phyloP scores from a whole-genome alignment of 78 protist species.

The Dictyostelium discoideum region DNA sequence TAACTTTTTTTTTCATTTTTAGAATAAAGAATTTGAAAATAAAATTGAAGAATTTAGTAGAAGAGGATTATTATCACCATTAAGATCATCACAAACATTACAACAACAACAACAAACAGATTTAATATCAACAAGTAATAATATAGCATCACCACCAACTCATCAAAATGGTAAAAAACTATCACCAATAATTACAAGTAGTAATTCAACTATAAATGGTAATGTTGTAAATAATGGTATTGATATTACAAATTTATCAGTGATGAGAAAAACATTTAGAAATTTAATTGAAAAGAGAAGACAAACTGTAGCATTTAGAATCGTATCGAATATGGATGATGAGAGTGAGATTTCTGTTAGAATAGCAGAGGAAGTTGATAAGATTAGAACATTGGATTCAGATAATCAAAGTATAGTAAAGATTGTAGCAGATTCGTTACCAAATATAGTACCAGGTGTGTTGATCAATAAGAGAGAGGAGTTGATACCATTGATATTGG shows the following conservation, averaged over 20 bases:
- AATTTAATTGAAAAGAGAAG: slow-evolving; percentile 58
- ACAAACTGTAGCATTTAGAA: slow-evolving; percentile 69
- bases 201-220: neutral
- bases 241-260: neutral
- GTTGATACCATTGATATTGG: slow-evolving; percentile 68
- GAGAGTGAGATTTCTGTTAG: slow-evolving; percentile 32
- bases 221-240: neutral
- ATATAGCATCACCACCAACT: neutral
- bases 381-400: slow-evolving; percentile 24
- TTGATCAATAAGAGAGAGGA: slow-evolving; percentile 77
- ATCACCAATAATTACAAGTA: neutral
- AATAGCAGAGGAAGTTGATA: slow-evolving; percentile 66
- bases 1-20: neutral
- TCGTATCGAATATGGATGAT: slow-evolving; percentile 53
- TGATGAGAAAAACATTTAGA: slow-evolving; percentile 62
- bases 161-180: neutral
- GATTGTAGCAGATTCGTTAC: slow-evolving; percentile 69
- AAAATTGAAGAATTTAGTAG: slow-evolving; percentile 36
- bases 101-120: neutral
- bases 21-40: slow-evolving; percentile 26
- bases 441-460: slow-evolving; percentile 77
- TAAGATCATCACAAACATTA: neutral
- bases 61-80: slow-evolving; percentile 10
- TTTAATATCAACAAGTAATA: neutral
- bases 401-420: slow-evolving; percentile 45